Evolutionary conservation across 2,329 filamentous ascomycete genomes (phyloP), one percentile per base, ranked within the genome.

Genomic region (Ophiostoma australiae): DNA sequence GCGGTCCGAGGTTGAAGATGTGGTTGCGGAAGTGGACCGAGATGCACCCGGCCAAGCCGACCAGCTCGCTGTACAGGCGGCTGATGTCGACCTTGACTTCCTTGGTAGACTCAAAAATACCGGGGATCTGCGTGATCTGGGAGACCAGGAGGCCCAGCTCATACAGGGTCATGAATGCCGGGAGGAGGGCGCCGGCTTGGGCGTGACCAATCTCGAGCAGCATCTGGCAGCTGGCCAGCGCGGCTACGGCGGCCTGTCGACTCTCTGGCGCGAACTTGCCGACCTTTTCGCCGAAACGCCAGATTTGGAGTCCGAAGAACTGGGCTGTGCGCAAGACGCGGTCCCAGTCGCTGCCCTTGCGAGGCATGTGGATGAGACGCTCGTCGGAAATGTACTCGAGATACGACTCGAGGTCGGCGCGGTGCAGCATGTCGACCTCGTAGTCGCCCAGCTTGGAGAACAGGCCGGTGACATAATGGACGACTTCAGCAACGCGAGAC

Each of bases 261-360:
- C 75, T 77, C 23, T 76, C 75, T 1, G 73, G 72, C 17, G 77
- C 74, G 74, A 78, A 75, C 70, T 76, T 23, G 72, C 78, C 77
- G 1, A 81, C 76, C 27, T 77, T 77, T 33, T 74, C 73, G 7
- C 78, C 79, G 23, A 81, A 81, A 3, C 77, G 75, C 71, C 77
- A 79, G 20, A 82, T 75, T 72, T 81, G 80, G 5, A 81, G 76
- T 3, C 80, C 80, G 63, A 81, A 82, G 76, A 80, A 81, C 71
- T 82, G 79, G 3, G 80, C 80, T 20, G 78, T 77, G 55, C 78
- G 79, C 39, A 82, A 74, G 1, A 82, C 80, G 0, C 78, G 77
- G 70, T 82, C 80, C 80, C 80, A 82, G 67, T 79, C 77, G 69
- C 80, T 81, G n/a, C 80, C 80, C 55, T 78, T 75, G 5, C 76